A percentile compares a stretch with the other conserved stretches of the same genome.
These are phyloP conservation scores for Scedosporium dehoogii DNA, from an alignment of 2,329 filamentous ascomycete species.

Conservation along the genomic window DNA sequence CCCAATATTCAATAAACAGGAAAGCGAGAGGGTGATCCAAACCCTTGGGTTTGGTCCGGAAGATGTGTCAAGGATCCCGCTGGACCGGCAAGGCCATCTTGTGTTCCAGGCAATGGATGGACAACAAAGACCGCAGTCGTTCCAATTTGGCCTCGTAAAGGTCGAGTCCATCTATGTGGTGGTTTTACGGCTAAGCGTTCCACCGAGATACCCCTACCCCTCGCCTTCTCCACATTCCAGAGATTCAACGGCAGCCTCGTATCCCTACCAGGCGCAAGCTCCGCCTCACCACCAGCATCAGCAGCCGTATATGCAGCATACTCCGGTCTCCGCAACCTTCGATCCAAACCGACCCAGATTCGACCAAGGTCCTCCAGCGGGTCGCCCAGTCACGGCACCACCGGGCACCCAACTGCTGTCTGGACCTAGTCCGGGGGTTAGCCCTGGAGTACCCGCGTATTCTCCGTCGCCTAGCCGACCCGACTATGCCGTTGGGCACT, in stretches of 20 bases:
- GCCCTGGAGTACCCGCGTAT: slow-evolving; percentile 34
- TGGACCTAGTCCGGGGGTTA: slow-evolving; percentile 30
- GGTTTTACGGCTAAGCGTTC: slow-evolving; percentile 35
- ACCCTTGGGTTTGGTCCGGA: slow-evolving; percentile 43
- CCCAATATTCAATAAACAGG: slow-evolving; percentile 47
- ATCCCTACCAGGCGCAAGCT: slow-evolving; percentile 28
- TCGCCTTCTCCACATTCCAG: slow-evolving; percentile 34
- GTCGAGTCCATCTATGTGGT: slow-evolving; percentile 54
- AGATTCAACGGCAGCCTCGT: slow-evolving; percentile 22
- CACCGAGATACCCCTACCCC: slow-evolving; percentile 29
- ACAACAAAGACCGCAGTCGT: slow-evolving; percentile 36
- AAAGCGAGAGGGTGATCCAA: slow-evolving; percentile 45
- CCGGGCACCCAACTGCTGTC: slow-evolving; percentile 20
- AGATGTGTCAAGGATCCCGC: slow-evolving; percentile 39
- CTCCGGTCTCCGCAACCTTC: slow-evolving; percentile 36
- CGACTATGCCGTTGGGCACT: slow-evolving; percentile 32
- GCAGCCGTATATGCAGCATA: slow-evolving; percentile 29
- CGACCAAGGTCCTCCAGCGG: slow-evolving; percentile 21
- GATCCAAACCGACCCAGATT: slow-evolving; percentile 33
- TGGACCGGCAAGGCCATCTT: slow-evolving; percentile 45
- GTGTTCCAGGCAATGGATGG: slow-evolving; percentile 43
- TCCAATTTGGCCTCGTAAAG: slow-evolving; percentile 48
- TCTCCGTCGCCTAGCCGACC: slow-evolving; percentile 31
- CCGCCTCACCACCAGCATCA: slow-evolving; percentile 17
- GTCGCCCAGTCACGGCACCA: slow-evolving; percentile 16